Base-by-base conservation (phyloP, 2,329 filamentous ascomycete genomes). In the Talaromyces sp. region DNA sequence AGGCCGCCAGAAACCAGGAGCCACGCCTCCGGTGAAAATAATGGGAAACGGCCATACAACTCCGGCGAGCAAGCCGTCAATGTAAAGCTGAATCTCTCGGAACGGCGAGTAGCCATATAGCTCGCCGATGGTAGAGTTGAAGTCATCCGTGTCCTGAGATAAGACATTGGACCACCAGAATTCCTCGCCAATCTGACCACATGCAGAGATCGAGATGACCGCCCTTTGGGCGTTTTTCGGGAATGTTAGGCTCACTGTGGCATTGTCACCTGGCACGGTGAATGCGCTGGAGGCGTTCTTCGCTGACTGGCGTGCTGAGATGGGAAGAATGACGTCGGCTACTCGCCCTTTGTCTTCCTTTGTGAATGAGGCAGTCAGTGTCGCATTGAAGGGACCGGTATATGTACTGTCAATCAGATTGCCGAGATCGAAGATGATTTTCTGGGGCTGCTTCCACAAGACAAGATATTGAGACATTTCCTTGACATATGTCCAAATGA, bases 101-200 rank as follows among this genome's bases (percentile, higher is more conserved):
- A 90, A 93, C 0, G 90, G 86, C 5, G 88, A 88, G 67, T 85
- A 85, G 0, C 89, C 91, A 27, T 85, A 84, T 0, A 92, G 78
- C 1, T 76, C 75, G 13, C 84, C 85, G 4, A 82, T 81, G 1
- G 80, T 81, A 7, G 75, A 72, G 4, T 81, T 78, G 70, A 93
- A 93, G 3, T 83, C 81, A 39, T 81, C 65, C 3, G 79, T 79
- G 65, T 87, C 83, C 10, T 83, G 84, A 51, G 87, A 82, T 2
- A 89, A 83, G 1, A 92, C 86, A 69, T 93, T 93, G 61, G 82
- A 84, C 86, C 89, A 95, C 90, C 91, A 96, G 69, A 93, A 93
- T 72, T 96, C 91, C 75, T 95, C 91, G 17, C 81, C 77, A 0
- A 82, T 82, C 72, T 95, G 91, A 0, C 90, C 91, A 66, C 87